Percentiles rank a stretch among this genome's conserved stretches.
Conservation (phyloP, 2,329 filamentous ascomycete species). For the Penicillium sp. region DNA sequence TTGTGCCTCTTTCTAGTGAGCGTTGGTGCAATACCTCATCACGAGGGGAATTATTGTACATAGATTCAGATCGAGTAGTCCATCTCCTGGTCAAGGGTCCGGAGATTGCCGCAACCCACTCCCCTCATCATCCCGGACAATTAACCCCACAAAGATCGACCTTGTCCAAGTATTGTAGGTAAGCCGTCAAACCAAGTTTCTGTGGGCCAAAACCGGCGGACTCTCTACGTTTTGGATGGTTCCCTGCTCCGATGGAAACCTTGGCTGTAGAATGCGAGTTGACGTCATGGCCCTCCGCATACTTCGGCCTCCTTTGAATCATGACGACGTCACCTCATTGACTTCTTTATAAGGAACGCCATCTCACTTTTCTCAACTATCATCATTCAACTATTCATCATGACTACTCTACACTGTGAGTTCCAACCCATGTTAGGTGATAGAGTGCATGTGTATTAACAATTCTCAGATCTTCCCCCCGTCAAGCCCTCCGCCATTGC, state of each 20-base stretch:
- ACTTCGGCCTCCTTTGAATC: conserved; percentile 5
- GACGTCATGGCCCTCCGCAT: conserved; percentile 12
- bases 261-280: conserved; percentile 3
- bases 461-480: conserved; percentile 64
- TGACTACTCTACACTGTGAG: conserved; percentile 12
- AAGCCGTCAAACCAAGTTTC: not conserved
- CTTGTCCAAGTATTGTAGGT: no score
- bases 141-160: not conserved
- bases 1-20: no score
- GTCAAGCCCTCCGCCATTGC: conserved; percentile 99
- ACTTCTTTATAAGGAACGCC: conserved; percentile 3
- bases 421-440: not conserved
- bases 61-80: no score
- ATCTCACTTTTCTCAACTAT: not conserved
- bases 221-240: no score
- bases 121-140: not conserved
- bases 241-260: not conserved
- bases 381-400: not conserved
- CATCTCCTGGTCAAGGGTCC: no score
- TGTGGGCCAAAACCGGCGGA: not conserved
- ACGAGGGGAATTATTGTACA: no score
- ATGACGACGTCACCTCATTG: conserved; percentile 12
- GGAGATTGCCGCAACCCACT: no score
- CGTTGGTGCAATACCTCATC: no score
- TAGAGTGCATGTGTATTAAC: not conserved